phyloP scores from a whole-genome alignment of 148 eudicot genomes.

The Chenopodium album region DNA sequence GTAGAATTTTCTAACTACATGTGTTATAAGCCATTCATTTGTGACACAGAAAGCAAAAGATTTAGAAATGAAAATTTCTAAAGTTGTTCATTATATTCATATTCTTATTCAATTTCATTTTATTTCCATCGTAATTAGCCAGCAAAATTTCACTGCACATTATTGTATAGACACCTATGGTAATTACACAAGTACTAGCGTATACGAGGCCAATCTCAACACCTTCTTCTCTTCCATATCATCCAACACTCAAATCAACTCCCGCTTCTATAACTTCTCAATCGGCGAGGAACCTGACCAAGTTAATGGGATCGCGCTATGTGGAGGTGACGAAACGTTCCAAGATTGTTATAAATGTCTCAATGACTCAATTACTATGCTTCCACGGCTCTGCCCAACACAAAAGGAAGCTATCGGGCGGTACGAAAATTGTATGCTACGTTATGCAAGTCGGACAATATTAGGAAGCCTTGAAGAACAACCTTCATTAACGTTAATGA shows the following conservation, averaged over 20 bases:
- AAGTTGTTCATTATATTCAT: neutral
- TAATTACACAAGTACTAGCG: neutral
- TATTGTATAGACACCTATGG: neutral
- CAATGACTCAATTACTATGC: constrained; percentile 5
- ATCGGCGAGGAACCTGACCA: constrained; percentile 19
- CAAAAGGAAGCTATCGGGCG: constrained; percentile 37
- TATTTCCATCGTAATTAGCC: neutral
- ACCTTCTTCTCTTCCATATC: neutral
- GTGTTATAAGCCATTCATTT: too few relatives aligned
- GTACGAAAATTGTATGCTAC: constrained; percentile 31
- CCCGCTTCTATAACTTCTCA: constrained; percentile 11
- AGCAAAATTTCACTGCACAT: too few relatives aligned
- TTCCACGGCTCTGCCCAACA: constrained; percentile 28
- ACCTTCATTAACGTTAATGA: neutral
- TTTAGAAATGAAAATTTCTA: neutral
- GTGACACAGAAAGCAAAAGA: too few relatives aligned
- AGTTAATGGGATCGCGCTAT: constrained; percentile 31
- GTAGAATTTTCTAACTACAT: too few relatives aligned
- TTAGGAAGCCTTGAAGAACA: constrained; percentile 5
- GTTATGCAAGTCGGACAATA: constrained; percentile 12
- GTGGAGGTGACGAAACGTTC: constrained; percentile 30
- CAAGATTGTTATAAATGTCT: constrained; percentile 31
- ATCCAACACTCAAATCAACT: neutral
- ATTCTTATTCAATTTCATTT: neutral
- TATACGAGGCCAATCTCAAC: constrained; percentile 13